A percentile compares a stretch with the other conserved stretches of the same genome.
These are phyloP conservation scores for Aphanomyces cochlioides DNA, from an alignment of 352 stramenopile species.

Conservation along the genomic window DNA sequence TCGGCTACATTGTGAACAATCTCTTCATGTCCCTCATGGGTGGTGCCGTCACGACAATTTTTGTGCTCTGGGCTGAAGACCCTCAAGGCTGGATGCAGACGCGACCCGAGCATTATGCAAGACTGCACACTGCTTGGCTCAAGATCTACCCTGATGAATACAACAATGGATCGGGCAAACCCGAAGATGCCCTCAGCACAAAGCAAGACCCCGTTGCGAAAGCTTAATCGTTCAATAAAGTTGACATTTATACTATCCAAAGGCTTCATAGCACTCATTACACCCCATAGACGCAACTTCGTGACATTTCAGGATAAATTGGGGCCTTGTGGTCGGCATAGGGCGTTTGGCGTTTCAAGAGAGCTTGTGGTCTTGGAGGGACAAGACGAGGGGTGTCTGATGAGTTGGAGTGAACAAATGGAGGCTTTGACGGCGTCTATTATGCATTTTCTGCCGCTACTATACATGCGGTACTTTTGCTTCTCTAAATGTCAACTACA, in stretches of 20 bases:
- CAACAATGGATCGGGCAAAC: slow-evolving; percentile 61
- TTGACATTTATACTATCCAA: neutral
- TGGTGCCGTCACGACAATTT: slow-evolving; percentile 76
- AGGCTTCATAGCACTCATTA: neutral
- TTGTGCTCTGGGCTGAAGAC: slow-evolving; percentile 82
- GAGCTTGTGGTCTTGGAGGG: no score
- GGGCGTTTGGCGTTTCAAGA: no score
- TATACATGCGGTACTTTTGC: no score
- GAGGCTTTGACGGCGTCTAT: no score
- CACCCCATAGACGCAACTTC: neutral
- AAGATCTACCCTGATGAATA: slow-evolving; percentile 82
- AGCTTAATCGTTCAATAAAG: neutral
- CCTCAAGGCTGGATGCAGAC: slow-evolving; percentile 67
- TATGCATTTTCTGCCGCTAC: no score
- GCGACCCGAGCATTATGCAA: slow-evolving; percentile 61
- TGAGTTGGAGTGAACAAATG: no score
- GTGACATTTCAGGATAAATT: no score
- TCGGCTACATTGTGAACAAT: slow-evolving; percentile 71
- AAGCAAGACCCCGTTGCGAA: slow-evolving; percentile 35
- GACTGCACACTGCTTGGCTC: slow-evolving; percentile 67
- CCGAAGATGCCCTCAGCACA: neutral
- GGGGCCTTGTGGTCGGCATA: no score
- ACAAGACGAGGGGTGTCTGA: no score
- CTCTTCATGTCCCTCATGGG: slow-evolving; percentile 75
- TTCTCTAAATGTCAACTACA: no score